These are phyloP conservation scores for Auricularia cornea DNA, from an alignment of 768 basidiomycete genomes.

Conservation along the genomic window DNA sequence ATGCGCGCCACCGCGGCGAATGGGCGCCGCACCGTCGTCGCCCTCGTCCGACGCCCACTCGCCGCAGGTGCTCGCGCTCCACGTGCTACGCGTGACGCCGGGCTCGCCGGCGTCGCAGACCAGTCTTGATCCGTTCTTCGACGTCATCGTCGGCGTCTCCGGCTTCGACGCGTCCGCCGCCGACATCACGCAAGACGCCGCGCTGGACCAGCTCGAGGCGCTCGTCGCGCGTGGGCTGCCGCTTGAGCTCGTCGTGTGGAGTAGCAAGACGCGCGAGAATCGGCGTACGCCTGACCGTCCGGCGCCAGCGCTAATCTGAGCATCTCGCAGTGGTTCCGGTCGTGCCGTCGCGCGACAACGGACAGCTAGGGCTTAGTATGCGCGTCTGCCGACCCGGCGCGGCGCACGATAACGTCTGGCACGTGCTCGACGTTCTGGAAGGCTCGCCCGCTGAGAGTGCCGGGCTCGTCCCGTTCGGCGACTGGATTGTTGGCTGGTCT, in stretches of 20 bases:
- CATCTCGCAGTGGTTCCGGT: slow-evolving; percentile 19
- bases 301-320: no score
- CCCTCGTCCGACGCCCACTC: no score
- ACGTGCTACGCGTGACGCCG: slow-evolving; percentile 84
- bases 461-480: no score
- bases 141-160: slow-evolving; percentile 90
- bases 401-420: slow-evolving; percentile 93
- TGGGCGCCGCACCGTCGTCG: no score
- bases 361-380: slow-evolving; percentile 93
- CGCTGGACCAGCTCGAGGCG: not conserved
- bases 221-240: slow-evolving; percentile 20
- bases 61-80: slow-evolving; percentile 34
- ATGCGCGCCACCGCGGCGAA: no score
- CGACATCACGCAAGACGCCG: not conserved
- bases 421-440: no score
- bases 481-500: no score
- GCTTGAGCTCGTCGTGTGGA: slow-evolving; percentile 75
- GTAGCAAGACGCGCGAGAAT: slow-evolving; percentile 63
- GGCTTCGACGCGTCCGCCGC: no score
- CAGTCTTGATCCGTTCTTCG: slow-evolving; percentile 86
- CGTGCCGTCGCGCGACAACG: slow-evolving; percentile 56
- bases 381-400: slow-evolving; percentile 85
- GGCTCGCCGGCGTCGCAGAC: slow-evolving; percentile 83
- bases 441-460: no score
- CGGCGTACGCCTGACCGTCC: slow-evolving; percentile 43